These are phyloP conservation scores for Fusarium sterilihyphosum DNA, from an alignment of 2,329 filamentous ascomycete genomes.

Conservation along the genomic window DNA sequence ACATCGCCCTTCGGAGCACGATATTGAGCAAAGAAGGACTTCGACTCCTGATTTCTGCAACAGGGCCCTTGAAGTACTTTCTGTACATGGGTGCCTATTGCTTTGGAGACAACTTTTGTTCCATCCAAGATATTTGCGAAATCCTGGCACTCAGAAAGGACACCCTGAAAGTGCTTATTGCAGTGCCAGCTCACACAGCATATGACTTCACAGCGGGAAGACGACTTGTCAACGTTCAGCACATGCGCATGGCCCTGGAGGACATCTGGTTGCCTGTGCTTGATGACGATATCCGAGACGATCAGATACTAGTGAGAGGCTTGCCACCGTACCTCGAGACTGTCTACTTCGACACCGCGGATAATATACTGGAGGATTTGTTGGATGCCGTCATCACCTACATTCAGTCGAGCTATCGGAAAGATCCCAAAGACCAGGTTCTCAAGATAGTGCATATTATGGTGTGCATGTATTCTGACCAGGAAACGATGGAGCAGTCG, in stretches of 20 bases:
- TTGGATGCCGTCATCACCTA: not conserved
- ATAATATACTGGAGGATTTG: not conserved
- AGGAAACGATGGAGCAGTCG: not conserved
- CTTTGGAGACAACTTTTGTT: not conserved
- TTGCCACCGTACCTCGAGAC: not conserved
- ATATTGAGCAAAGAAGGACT: not conserved
- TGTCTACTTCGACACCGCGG: not conserved
- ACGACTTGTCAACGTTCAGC: not conserved
- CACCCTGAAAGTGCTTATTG: not conserved
- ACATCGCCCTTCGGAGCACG: not conserved
- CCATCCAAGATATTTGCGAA: not conserved
- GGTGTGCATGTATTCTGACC: not conserved
- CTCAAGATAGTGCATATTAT: not conserved
- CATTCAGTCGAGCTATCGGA: not conserved
- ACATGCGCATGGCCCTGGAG: not conserved
- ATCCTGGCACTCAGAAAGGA: not conserved
- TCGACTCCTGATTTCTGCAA: not conserved
- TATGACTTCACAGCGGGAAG: not conserved
- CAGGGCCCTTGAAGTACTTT: not conserved
- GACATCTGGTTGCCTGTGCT: not conserved
- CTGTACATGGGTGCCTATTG: not conserved
- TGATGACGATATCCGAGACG: not conserved
- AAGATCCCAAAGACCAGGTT: not conserved
- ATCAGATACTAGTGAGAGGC: not conserved
- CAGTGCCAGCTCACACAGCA: not conserved